phyloP scores from a whole-genome alignment of 352 stramenopile species.

The Phytophthora melonis region DNA sequence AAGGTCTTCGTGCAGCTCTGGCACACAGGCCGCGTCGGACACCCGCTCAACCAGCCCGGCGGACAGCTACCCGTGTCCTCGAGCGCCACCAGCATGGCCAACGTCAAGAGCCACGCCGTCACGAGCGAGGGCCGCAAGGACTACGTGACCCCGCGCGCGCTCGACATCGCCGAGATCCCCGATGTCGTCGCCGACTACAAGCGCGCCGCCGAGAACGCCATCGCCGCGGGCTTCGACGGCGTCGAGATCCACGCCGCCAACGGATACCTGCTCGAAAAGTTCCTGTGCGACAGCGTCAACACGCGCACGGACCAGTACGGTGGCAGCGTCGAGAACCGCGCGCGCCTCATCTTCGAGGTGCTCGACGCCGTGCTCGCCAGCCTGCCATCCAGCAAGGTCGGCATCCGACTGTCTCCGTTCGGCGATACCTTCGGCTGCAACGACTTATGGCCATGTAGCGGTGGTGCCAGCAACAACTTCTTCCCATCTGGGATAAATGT shows the following conservation, averaged over 20 bases:
- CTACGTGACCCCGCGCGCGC: constrained; percentile 22
- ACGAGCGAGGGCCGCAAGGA: constrained; percentile 42
- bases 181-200: constrained; percentile 55
- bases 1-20: constrained; percentile 66
- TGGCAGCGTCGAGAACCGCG: not conserved
- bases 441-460: too few species aligned
- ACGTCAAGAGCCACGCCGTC: constrained; percentile 69
- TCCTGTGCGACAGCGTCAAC: not conserved
- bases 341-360: not conserved
- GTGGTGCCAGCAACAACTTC: too few species aligned
- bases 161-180: constrained; percentile 20
- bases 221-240: constrained; percentile 65
- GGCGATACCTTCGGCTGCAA: constrained; percentile 45
- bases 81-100: constrained; percentile 51
- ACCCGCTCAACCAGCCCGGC: constrained; percentile 66
- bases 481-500: too few species aligned
- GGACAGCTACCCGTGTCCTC: constrained; percentile 61
- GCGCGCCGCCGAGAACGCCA: constrained; percentile 53
- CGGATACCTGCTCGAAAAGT: constrained; percentile 73
- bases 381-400: constrained; percentile 18
- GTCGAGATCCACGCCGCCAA: constrained; percentile 83
- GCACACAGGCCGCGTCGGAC: constrained; percentile 80
- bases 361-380: not conserved
- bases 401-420: constrained; percentile 32
- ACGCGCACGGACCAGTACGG: not conserved